These are phyloP conservation scores for Carnegiea gigantea DNA, from an alignment of 179 eudicot species.

Conservation along the genomic window DNA sequence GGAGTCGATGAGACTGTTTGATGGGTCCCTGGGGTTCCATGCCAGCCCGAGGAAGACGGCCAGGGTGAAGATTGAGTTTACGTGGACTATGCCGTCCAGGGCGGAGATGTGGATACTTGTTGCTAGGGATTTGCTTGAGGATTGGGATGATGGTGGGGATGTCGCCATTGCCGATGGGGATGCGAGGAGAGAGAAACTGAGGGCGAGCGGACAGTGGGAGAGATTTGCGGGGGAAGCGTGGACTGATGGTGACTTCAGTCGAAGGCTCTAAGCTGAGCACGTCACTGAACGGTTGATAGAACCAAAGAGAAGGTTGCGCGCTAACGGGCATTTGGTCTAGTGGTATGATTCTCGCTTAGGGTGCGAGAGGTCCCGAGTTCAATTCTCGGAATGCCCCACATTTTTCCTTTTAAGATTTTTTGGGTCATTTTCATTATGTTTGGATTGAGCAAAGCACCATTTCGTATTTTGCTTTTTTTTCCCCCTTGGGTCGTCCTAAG, in stretches of 20 bases:
- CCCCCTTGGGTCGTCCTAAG: too few species aligned
- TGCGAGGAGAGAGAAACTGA: background rate
- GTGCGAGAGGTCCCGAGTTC: conserved; percentile 78
- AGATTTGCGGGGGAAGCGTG: background rate
- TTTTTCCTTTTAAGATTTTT: too few species aligned
- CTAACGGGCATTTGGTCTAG: conserved; percentile 19
- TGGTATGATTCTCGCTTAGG: conserved; percentile 62
- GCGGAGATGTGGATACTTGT: conserved; percentile 73
- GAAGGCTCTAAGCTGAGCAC: background rate
- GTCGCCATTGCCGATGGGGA: background rate
- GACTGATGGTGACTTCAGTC: background rate
- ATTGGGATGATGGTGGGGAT: background rate
- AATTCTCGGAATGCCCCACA: background rate
- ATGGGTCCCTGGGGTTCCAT: conserved; percentile 74
- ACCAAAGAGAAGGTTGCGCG: too few species aligned
- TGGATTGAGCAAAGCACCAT: too few species aligned
- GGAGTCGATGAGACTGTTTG: conserved; percentile 39
- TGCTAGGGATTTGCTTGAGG: conserved; percentile 25
- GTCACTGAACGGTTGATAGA: background rate
- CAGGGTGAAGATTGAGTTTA: conserved; percentile 85
- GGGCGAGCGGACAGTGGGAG: background rate
- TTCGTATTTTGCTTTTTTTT: too few species aligned
- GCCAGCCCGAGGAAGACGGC: conserved; percentile 88
- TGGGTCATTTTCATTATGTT: too few species aligned
- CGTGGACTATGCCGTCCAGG: conserved; percentile 74